phyloP scores from a whole-genome alignment of 345 rosid genomes.

The Excoecaria cochinchinensis region DNA sequence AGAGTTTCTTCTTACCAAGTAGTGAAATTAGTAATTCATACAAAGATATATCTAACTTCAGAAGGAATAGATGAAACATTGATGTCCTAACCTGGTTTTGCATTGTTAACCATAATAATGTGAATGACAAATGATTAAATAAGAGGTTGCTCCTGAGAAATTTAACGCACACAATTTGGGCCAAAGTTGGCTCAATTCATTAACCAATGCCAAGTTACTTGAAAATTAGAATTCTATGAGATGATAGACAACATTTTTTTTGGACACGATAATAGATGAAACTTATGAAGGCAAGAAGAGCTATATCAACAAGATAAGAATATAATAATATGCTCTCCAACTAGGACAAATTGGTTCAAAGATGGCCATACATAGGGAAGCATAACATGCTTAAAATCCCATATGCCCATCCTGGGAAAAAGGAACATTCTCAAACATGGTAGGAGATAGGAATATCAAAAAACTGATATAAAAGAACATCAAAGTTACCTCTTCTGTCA shows the following conservation, averaged over 20 bases:
- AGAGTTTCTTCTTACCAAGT: not conserved
- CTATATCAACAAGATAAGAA: not conserved
- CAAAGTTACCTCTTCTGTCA: constrained; percentile 78
- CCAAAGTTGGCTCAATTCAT: not conserved
- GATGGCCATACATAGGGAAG: not conserved
- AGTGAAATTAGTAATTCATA: not conserved
- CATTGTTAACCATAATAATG: not conserved
- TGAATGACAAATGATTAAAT: not conserved
- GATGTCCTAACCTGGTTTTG: not conserved
- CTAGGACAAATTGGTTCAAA: not conserved
- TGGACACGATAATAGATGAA: not conserved
- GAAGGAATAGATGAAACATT: not conserved
- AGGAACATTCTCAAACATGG: not conserved
- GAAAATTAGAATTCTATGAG: not conserved
- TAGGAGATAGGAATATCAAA: not conserved
- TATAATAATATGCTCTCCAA: not conserved
- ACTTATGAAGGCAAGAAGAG: not conserved
- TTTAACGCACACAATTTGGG: not conserved
- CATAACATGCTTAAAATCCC: not conserved
- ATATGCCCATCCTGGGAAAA: not conserved
- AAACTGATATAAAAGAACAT: not conserved
- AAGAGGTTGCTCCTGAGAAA: not conserved
- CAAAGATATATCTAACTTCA: not conserved
- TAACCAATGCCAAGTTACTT: not conserved
- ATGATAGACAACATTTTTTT: not conserved